Evolutionary conservation across 2,329 filamentous ascomycete species (phyloP), one percentile per base, ranked within the genome.

Genomic region (Colletotrichum aenigma): DNA sequence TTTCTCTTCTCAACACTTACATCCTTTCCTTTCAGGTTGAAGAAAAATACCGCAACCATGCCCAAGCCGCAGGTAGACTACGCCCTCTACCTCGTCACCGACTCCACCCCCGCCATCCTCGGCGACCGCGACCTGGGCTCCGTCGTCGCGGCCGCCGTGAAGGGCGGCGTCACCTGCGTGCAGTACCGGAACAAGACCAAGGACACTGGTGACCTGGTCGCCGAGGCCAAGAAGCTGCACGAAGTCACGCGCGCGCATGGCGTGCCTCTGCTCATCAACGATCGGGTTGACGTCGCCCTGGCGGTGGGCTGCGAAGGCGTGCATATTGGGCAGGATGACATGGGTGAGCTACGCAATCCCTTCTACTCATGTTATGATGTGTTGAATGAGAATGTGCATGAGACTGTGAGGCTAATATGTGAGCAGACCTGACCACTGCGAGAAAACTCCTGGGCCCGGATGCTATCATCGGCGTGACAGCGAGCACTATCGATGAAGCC

Each of bases 311-410:
- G 95, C 73, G 96, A 98, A 86, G 97, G 97, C 61, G 95, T 98
- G 10, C 97, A 98, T 83, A 91, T 98, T 66, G 97, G 97, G 8
- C 96, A 98, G 86, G 96, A 98, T 89, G 96, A 98, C 84, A 93
- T 98, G 88, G 89, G 93, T 94, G 84, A 78, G 89, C 84, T 2
- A 18, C 38, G 21, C 60, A 60, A 21, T 10, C 43, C 38, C 9
- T 48, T 48, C 9, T 48, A 48, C 18, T n/a, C 9, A 48, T 48
- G 38, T 48, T n/a, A 24, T 52, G 7, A 21, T 13, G 24, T 56
- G 21, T n/a, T 62, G 28, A 21, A 24, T 21, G 28, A 65, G 38
- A 48, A 48, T 48, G 38, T 48, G 38, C 16, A 52, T 30, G 36
- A 66, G 24, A 43, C 55, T 9, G 32, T n/a, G 24, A 71, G 18